These are phyloP conservation scores for Cyclocybe cylindracea DNA, from an alignment of 768 basidiomycete genomes.

Conservation along the genomic window DNA sequence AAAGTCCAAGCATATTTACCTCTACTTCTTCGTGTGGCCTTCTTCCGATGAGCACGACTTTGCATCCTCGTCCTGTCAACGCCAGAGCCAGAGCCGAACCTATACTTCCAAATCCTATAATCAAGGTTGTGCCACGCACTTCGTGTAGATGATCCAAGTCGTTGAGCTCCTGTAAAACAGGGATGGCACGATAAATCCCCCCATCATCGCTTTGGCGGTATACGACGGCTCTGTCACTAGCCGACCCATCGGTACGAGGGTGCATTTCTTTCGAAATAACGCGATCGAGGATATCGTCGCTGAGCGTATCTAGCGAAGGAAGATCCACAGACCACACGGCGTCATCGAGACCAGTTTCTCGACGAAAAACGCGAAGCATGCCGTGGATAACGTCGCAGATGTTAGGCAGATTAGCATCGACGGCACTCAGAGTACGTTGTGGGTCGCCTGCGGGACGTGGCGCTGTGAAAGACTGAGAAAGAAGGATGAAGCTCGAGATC, in stretches of 20 bases:
- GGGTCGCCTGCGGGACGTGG: not conserved
- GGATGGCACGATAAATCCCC: slow-evolving; percentile 16
- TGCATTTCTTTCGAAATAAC: not conserved
- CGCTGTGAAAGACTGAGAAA: slow-evolving; percentile 9
- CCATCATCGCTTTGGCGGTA: slow-evolving; percentile 8
- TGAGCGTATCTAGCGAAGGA: slow-evolving; percentile 6
- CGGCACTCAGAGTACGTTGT: no score
- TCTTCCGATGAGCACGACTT: slow-evolving; percentile 22
- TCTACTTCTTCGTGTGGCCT: slow-evolving; percentile 1
- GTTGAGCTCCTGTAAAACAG: slow-evolving; percentile 12
- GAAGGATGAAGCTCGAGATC: slow-evolving; percentile 9
- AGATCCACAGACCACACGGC: slow-evolving; percentile 23
- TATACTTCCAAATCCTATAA: slow-evolving; percentile 28
- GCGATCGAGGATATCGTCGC: not conserved
- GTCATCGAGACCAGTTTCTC: slow-evolving; percentile 22
- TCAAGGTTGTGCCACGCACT: slow-evolving; percentile 13
- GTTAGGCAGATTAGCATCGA: not conserved
- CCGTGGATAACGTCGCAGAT: slow-evolving; percentile 25
- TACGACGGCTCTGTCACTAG: slow-evolving; percentile 11
- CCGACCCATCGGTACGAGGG: slow-evolving; percentile 1
- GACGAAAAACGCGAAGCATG: slow-evolving; percentile 29
- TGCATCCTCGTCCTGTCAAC: slow-evolving; percentile 11
- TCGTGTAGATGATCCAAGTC: not conserved
- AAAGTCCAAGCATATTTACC: slow-evolving; percentile 5
- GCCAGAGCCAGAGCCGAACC: slow-evolving; percentile 17